Evolutionary conservation across 306 rosid genomes (phyloP), one percentile per base, ranked within the genome.

Genomic region (Cucurbita moschata): DNA sequence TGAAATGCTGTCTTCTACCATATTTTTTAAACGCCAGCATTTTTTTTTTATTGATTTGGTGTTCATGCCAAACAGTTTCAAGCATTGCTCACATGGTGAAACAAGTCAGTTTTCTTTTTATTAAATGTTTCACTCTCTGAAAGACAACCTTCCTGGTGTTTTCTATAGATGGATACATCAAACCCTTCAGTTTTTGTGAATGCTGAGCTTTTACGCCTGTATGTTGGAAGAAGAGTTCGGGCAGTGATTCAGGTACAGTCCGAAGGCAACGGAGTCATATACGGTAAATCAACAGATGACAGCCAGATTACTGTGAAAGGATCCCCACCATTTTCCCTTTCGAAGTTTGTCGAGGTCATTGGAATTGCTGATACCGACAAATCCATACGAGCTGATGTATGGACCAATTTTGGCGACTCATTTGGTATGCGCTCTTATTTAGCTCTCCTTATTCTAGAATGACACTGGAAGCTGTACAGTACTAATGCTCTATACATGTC

Each of bases 381-480:
- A 75, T 93, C 97, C 62, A 93, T 93, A 54, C 85, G 69, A 30
- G 90, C 97, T 35, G 93, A 89, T 78, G 71, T 76, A 10, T 93
- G 97, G 98, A 88, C 82, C 82, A 90, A 90, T 79, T 90, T 90
- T 78, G 98, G 97, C 26, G 91, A 90, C 76, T 35, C 86, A 67
- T 79, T 88, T 50, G 98, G 97, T 90, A 93, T 72, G 77, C 13
- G 12, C 21, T 21, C 73, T 46, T 68, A 42, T 64, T 64, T n/a
- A 23, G 2, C 18, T 1, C 47, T 68, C 7, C 18, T 23, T 68
- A 13, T 47, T 46, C 42, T 46, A 23, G 18, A 44, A 46, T 46
- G 37, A 46, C 21, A 44, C 21, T 46, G 47, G 57, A 23, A 19
- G 10, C 18, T n/a, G 15, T 64, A 6, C 40, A 9, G 35, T 5